These are phyloP conservation scores for Clavispora fructus DNA, from an alignment of 805 yeast genomes.

Conservation along the genomic window DNA sequence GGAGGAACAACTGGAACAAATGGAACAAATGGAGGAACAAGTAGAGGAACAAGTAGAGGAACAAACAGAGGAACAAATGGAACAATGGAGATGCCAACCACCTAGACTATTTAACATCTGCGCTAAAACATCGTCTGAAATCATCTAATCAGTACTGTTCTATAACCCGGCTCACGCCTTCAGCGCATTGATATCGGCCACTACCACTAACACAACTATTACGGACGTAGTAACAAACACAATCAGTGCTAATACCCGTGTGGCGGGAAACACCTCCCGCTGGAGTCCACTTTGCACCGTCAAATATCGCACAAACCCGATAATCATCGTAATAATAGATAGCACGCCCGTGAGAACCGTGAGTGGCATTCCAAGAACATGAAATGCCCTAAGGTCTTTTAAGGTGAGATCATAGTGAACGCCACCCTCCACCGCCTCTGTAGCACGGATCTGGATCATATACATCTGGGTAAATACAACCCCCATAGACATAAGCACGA, in stretches of 20 bases:
- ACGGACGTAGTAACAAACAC: slow-evolving; percentile 3
- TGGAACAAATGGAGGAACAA: too few relatives aligned
- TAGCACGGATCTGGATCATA: slow-evolving; percentile 29
- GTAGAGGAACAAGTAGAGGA: too few relatives aligned
- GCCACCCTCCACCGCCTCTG: slow-evolving; percentile 3
- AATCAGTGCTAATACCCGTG: slow-evolving; percentile 6
- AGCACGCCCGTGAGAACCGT: slow-evolving; percentile 8
- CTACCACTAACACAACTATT: slow-evolving; percentile 8
- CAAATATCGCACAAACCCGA: slow-evolving; percentile 8
- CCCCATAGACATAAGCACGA: slow-evolving; percentile 54
- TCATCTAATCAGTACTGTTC: too few relatives aligned
- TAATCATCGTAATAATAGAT: slow-evolving; percentile 1
- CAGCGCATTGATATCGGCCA: slow-evolving; percentile 5
- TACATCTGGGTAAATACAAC: slow-evolving; percentile 57
- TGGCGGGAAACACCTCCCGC: slow-evolving; percentile 8
- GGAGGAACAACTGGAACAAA: too few relatives aligned
- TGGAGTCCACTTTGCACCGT: slow-evolving; percentile 9
- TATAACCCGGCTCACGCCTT: not conserved
- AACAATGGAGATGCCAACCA: too few relatives aligned
- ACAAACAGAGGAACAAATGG: too few relatives aligned
- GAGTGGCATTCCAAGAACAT: slow-evolving; percentile 6
- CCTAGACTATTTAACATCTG: too few relatives aligned
- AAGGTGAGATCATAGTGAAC: not conserved
- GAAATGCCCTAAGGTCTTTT: not conserved
- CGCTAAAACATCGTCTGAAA: too few relatives aligned